Evolutionary conservation across 257 asterid species (phyloP).

Genomic region (Solanum commersonii): DNA sequence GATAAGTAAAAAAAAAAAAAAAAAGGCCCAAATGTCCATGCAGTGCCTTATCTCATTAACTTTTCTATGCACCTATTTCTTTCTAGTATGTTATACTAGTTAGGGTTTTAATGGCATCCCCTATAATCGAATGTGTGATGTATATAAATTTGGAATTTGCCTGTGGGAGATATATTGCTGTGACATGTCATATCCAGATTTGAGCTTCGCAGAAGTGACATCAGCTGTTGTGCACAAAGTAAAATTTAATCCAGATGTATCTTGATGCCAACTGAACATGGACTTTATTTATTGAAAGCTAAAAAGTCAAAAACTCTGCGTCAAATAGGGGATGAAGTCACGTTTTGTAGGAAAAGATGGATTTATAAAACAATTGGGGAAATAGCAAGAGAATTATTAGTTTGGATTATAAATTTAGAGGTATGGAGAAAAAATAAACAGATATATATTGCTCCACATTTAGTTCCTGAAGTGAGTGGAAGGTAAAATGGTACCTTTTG

Average conservation of each 20-base stretch:
- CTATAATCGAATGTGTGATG: conserved; percentile 81
- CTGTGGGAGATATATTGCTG: conserved; percentile 91
- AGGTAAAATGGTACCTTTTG: background rate
- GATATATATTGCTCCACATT: background rate
- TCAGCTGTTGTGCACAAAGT: conserved; percentile 45
- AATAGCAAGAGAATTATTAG: background rate
- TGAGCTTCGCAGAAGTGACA: conserved; percentile 76
- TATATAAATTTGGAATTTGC: conserved; percentile 83
- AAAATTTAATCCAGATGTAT: background rate
- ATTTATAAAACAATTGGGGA: background rate
- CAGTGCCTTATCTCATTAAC: background rate
- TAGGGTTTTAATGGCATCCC: conserved; percentile 79
- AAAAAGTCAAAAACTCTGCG: background rate
- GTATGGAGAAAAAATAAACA: background rate
- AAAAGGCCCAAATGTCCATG: background rate
- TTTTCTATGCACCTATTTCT: background rate
- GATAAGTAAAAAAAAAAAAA: too few relatives aligned
- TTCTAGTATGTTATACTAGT: background rate
- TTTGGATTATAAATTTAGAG: background rate
- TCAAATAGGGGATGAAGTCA: background rate
- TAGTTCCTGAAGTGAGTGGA: background rate
- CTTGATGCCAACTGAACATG: background rate
- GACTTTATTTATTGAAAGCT: background rate
- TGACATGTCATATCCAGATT: conserved; percentile 81
- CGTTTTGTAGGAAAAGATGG: background rate